phyloP scores from a whole-genome alignment of 2,329 filamentous ascomycete species.

The Ophiognomonia clavigignenti-juglandacearum region DNA sequence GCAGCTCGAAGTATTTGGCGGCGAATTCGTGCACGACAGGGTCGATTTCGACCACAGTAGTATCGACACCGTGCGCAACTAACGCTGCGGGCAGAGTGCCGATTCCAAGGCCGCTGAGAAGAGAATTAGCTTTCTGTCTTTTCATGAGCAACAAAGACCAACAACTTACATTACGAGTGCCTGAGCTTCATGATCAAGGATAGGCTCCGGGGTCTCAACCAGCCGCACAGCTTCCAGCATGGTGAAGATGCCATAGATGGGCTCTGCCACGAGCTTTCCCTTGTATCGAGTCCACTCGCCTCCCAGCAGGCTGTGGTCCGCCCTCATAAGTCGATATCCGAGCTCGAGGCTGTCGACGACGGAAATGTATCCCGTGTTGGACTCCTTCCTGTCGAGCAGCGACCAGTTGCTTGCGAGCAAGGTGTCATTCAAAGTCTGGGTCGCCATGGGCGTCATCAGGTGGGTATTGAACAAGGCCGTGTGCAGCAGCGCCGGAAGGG shows the following conservation, averaged over 20 bases:
- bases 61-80: conserved; percentile 82
- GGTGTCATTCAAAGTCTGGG: conserved; percentile 59
- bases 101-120: conserved; percentile 73
- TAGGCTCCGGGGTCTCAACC: conserved; percentile 53
- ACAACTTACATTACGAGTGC: conserved; percentile 76
- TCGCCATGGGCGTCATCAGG: conserved; percentile 56
- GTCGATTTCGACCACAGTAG: conserved; percentile 92
- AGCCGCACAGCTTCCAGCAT: conserved; percentile 91
- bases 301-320: conserved; percentile 89
- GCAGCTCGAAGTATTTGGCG: conserved; percentile 74
- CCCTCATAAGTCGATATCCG: conserved; percentile 78
- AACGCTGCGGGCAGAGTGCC: conserved; percentile 86
- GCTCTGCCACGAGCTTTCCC: conserved; percentile 63
- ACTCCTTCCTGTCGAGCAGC: conserved; percentile 77
- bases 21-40: conserved; percentile 84
- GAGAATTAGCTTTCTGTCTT: conserved; percentile 20
- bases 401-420: conserved; percentile 64
- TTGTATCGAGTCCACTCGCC: conserved; percentile 73
- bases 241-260: conserved; percentile 93
- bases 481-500: conserved; percentile 69
- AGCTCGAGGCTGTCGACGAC: conserved; percentile 71
- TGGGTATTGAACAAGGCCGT: conserved; percentile 71
- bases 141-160: background rate
- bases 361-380: conserved; percentile 85
- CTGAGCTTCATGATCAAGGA: conserved; percentile 61